Conservation (phyloP, 2,329 filamentous ascomycete genomes). For the Lasiodiplodia gonubiensis region DNA sequence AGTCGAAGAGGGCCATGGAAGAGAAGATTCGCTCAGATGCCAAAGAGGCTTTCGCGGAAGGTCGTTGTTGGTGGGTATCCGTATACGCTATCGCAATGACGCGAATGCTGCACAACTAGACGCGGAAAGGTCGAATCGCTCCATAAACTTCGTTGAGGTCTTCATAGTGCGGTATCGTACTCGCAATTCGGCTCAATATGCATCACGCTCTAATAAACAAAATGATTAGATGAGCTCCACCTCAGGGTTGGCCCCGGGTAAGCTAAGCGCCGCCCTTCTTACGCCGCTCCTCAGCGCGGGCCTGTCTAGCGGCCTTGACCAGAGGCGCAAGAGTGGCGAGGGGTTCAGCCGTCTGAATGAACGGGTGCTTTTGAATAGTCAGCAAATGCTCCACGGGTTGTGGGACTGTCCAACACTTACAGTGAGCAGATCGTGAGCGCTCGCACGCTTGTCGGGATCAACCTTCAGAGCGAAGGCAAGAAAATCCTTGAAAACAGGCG, state of each 20-base stretch:
- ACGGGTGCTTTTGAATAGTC: constrained; percentile 46
- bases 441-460: constrained; percentile 94
- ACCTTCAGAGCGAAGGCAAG: constrained; percentile 92
- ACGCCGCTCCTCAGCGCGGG: constrained; percentile 75
- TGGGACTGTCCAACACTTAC: constrained; percentile 59
- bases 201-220: constrained; percentile 23
- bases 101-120: constrained; percentile 21
- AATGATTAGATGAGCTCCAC: constrained; percentile 16
- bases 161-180: constrained; percentile 17
- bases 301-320: constrained; percentile 82
- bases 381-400: neutral
- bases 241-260: neutral
- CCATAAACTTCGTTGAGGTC: constrained; percentile 20
- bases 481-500: constrained; percentile 86
- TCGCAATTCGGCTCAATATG: constrained; percentile 18
- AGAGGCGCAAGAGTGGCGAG: constrained; percentile 78
- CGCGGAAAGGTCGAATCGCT: constrained; percentile 21
- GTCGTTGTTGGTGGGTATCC: constrained; percentile 22
- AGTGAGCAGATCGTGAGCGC: constrained; percentile 88
- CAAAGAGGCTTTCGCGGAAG: constrained; percentile 10
- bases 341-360: constrained; percentile 59
- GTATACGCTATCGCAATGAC: constrained; percentile 14
- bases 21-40: constrained; percentile 5
- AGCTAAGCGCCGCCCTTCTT: constrained; percentile 51
- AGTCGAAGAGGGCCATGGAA: constrained; percentile 3